Evolutionary conservation across 805 yeast species (phyloP), one percentile per base, ranked within the genome.

Genomic region (Nakazawaea ernobii): DNA sequence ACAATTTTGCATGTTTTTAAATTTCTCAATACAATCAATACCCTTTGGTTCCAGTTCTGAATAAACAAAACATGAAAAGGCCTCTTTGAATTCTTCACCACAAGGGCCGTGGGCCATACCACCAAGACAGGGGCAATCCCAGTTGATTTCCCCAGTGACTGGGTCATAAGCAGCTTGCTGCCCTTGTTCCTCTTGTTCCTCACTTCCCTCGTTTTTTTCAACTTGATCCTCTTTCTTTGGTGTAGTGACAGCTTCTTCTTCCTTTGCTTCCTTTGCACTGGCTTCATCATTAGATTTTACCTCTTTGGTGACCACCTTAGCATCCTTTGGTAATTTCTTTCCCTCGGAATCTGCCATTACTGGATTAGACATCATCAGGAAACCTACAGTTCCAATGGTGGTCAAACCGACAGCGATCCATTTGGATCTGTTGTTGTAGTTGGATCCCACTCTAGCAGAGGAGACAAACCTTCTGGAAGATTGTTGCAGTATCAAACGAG

Each of bases 61-160:
- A 72, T 85, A 90, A 38, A 94, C 92, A 61, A 94, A 94, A 66
- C 99, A 94, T 8, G 95, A 76, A 65, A 94, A 94, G 0, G 99
- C 98, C 45, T 79, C 89, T 69, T 87, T 89, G 74, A 89, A 89
- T 69, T 90, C 96, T 58, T 83, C 91, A 49, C 99, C 99, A 70
- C 99, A 94, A 48, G 99, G 98, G 0, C 99, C 99, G 55, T 91
- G 76, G 30, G 99, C 98, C 97, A 94, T 89, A 37, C 99, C 99
- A 32, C 98, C 99, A 43, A 94, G 73, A 67, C 98, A 92, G n/a
- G 99, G 98, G 67, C 99, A 94, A 62, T 94, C 98, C 99, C 99
- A 94, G 79, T 94, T 92, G 69, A 94, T 94, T 65, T 92, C 98
- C 29, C 99, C 99, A 2, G 99, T 94, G 59, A 87, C 96, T 29